Evolutionary conservation across 2,329 filamentous ascomycete genomes (phyloP), one percentile per base, ranked within the genome.

Genomic region (Fusarium sterilihyphosum): DNA sequence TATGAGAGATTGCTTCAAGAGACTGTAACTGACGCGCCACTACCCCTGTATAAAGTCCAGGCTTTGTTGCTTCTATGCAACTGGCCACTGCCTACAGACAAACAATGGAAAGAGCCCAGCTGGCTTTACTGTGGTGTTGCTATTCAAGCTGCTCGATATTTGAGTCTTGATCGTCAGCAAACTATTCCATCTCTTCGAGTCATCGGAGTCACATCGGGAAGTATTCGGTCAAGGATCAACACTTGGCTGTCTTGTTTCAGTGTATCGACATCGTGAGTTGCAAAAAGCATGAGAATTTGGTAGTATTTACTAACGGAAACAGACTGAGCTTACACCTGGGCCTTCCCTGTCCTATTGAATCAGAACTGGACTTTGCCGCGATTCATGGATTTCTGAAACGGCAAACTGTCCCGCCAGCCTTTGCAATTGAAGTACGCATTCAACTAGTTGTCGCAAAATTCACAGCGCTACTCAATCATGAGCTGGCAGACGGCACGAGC

Each of bases 121-220:
- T 76, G 73, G 73, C 56, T 76, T 1, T 67, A 76, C 12, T 76
- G 73, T 3, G 73, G 73, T 10, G 50, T 75, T 3, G 70, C 67
- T 4, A 72, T 75, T 2, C 73, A 76, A 29, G 73, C 73, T 13
- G 73, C 73, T 1, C 57, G 73, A n/a, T 75, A 64, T 16, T 31
- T 76, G 47, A 70, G 73, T 18, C 56, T 76, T 2, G 73, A 76
- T 20, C 61, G 73, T 1, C 67, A 76, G 26, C 73, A 76, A 8
- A 70, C 70, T 0, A 61, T 73, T 1, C 73, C 73, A 1, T 62
- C 70, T 0, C 46, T 62, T 5, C 60, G 73, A 3, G 68, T 61
- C 2, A 49, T 76, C 1, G 73, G 73, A 2, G 73, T 76, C 8
- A 37, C 65, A 3, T 65, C 73, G 0, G 73, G 73, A 0, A 67